These are phyloP conservation scores for Trichophyton simii DNA, from an alignment of 2,329 filamentous ascomycete species.

Conservation along the genomic window DNA sequence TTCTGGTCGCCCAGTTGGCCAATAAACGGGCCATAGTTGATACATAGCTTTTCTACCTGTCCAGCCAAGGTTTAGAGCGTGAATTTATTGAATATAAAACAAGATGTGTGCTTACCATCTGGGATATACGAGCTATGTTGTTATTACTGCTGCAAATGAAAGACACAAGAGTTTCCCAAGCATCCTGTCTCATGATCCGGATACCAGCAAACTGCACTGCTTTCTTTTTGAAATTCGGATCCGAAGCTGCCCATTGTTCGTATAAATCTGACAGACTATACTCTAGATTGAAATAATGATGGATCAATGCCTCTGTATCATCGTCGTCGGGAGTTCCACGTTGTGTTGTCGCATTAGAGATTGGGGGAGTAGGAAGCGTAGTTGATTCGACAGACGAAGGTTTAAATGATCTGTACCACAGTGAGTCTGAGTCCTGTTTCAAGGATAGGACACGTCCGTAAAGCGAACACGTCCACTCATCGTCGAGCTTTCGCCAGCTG, in stretches of 20 bases:
- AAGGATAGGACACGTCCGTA: constrained; percentile 74
- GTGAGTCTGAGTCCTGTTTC: constrained; percentile 62
- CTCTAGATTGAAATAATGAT: constrained; percentile 75
- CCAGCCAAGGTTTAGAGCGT: background rate
- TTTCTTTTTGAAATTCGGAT: constrained; percentile 78
- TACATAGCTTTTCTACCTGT: constrained; percentile 72
- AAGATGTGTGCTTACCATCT: constrained; percentile 54
- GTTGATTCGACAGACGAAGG: constrained; percentile 21
- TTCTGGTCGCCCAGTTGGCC: constrained; percentile 55
- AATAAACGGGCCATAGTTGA: constrained; percentile 68
- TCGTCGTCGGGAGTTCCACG: constrained; percentile 36
- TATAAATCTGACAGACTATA: constrained; percentile 69
- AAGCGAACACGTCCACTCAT: constrained; percentile 84
- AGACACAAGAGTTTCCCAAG: constrained; percentile 84
- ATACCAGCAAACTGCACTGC: constrained; percentile 82
- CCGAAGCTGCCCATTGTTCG: constrained; percentile 69
- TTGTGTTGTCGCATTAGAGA: constrained; percentile 19
- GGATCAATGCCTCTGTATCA: constrained; percentile 60
- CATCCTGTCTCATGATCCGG: constrained; percentile 83
- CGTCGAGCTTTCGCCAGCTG: constrained; percentile 73
- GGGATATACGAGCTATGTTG: constrained; percentile 86
- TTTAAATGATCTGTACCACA: constrained; percentile 67
- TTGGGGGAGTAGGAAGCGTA: constrained; percentile 26
- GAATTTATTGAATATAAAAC: background rate
- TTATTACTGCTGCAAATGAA: constrained; percentile 99